phyloP scores from a whole-genome alignment of 257 asterid species.

The Solanum bulbocastanum region DNA sequence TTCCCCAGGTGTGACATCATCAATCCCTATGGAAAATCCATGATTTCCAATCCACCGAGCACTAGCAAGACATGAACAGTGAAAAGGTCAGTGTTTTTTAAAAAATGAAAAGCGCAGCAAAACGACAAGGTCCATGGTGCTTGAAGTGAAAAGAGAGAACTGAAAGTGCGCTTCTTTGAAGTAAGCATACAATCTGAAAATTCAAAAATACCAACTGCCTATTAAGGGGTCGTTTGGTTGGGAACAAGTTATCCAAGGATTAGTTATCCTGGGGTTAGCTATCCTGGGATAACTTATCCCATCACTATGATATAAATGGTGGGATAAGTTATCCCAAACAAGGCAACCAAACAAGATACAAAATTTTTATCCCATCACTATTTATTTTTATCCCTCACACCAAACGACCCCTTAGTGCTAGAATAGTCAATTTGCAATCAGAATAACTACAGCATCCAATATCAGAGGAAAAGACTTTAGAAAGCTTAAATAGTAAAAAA shows the following conservation, averaged over 20 bases:
- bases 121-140: background rate
- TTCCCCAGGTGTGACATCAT: conserved; percentile 80
- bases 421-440: background rate
- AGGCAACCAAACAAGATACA: too few species aligned
- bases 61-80: conserved; percentile 33
- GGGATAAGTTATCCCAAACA: too few species aligned
- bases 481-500: background rate
- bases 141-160: background rate
- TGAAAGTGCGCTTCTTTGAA: background rate
- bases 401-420: background rate
- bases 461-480: background rate
- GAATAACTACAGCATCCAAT: background rate
- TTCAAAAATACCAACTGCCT: background rate
- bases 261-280: too few species aligned
- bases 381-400: too few species aligned
- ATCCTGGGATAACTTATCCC: too few species aligned
- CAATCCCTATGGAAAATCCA: conserved; percentile 95
- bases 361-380: too few species aligned
- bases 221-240: too few species aligned
- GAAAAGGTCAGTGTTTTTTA: background rate
- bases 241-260: too few species aligned
- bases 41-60: conserved; percentile 99
- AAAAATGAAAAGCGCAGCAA: background rate
- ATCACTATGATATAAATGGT: too few species aligned
- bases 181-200: background rate